A percentile compares a stretch with the other conserved stretches of the same genome.
Evolutionary conservation across 352 stramenopile genomes (phyloP).

Genomic region (Pythium apleroticum): DNA sequence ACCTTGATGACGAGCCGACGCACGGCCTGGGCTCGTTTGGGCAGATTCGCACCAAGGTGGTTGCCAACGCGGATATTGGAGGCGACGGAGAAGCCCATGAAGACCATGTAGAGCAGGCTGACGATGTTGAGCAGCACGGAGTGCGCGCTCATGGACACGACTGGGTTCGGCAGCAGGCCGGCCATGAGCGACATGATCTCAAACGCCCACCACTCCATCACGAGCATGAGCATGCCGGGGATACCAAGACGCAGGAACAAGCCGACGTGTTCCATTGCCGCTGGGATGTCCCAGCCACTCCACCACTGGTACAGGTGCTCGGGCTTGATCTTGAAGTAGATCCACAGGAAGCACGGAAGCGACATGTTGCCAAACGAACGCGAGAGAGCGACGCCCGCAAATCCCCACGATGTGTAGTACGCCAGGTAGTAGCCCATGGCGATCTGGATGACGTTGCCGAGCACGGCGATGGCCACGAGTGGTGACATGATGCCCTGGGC

Average conservation of each 20-base stretch:
- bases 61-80: slow-evolving; percentile 80
- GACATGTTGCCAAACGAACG: slow-evolving; percentile 59
- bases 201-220: slow-evolving; percentile 79
- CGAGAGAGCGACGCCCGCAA: slow-evolving; percentile 71
- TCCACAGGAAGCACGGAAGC: slow-evolving; percentile 48
- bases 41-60: slow-evolving; percentile 65
- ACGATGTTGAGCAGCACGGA: slow-evolving; percentile 72
- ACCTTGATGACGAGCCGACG: slow-evolving; percentile 45
- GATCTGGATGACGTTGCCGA: slow-evolving; percentile 59
- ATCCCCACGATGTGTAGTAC: slow-evolving; percentile 74
- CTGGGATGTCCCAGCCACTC: slow-evolving; percentile 56
- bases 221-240: slow-evolving; percentile 64
- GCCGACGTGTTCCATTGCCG: slow-evolving; percentile 44
- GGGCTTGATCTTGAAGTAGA: slow-evolving; percentile 47
- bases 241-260: slow-evolving; percentile 70
- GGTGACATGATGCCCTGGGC: slow-evolving; percentile 63
- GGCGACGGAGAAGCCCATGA: slow-evolving; percentile 62
- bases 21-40: slow-evolving; percentile 54
- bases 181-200: slow-evolving; percentile 74
- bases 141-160: slow-evolving; percentile 72
- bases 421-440: slow-evolving; percentile 65
- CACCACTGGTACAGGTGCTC: slow-evolving; percentile 53
- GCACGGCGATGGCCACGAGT: slow-evolving; percentile 50
- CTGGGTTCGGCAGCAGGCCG: slow-evolving; percentile 56
- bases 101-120: slow-evolving; percentile 74